Evolutionary conservation across 163 green algal genomes (phyloP), one percentile per base, ranked within the genome.

Genomic region (Chlamydomonas reinhardtii): DNA sequence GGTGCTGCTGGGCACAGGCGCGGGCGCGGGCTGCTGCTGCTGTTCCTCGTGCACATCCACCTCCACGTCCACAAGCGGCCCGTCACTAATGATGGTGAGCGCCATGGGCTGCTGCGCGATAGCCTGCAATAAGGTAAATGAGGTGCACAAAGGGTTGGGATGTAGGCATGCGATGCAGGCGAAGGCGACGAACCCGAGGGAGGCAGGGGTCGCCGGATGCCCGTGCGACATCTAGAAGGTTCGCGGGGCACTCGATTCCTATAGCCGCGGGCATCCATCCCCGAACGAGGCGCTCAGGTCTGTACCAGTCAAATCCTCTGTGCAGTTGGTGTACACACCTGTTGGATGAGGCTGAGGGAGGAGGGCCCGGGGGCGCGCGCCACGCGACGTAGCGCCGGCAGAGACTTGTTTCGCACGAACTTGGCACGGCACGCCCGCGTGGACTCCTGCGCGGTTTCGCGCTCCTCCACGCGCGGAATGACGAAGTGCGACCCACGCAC

Each of bases 381-480:
- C 0, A 8, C 15, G 52, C n/a, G 35, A 34, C 68, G 79, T 2
- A 56, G 12, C 29, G 80, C 80, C 22, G 80, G 80, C 4, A 86
- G 69, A 0, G 54, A 59, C 35, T 86, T 86, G 32, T n/a, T 43
- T 11, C 80, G 32, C 35, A 74, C 34, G 29, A 80, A 86, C 54
- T 77, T 77, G 27, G 79, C 79, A 25, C 79, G 79, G 48, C 25
- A 19, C 8, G 56, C 54, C 34, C 14, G 43, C 12, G 35, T 59
- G 17, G 54, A 25, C 24, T 77, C 48, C 48, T 76, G 39, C 0
- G 29, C 79, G 6, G 14, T 62, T 48, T 86, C 80, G 27, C 69
- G 70, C 72, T 79, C 54, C 80, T 86, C 80, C 25, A 86, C 80
- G 3, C 80, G 69, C 2, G 80, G 80, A 34, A 87, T 87, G 37